Evolutionary conservation across 768 basidiomycete species (phyloP).

Genomic region (Solioccasus polychromus): DNA sequence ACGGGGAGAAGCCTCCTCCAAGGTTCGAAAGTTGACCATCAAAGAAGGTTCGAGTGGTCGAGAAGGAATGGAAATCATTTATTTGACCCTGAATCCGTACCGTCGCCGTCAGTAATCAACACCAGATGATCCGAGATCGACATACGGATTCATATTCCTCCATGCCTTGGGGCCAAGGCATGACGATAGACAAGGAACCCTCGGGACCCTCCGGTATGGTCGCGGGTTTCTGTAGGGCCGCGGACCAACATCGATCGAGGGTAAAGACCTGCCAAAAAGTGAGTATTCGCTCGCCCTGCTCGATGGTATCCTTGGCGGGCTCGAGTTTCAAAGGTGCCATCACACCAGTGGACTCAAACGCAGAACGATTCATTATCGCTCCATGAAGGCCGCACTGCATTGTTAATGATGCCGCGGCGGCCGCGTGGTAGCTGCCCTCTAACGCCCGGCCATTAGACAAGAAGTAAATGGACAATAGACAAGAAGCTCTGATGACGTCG

Average conservation of each 20-base stretch:
- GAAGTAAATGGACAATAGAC: constrained; percentile 73
- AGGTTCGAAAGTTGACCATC: constrained; percentile 51
- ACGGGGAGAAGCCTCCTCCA: constrained; percentile 55
- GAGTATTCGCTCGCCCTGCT: constrained; percentile 68
- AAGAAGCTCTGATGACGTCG: constrained; percentile 76
- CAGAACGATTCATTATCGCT: constrained; percentile 32
- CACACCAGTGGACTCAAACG: constrained; percentile 35
- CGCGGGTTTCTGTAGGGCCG: constrained; percentile 63
- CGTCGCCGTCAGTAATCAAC: constrained; percentile 13
- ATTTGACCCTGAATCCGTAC: constrained; percentile 52
- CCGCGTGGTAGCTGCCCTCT: constrained; percentile 78
- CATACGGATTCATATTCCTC: constrained; percentile 70
- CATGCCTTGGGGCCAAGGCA: constrained; percentile 76
- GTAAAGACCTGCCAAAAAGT: constrained; percentile 85
- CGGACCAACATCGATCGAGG: constrained; percentile 80
- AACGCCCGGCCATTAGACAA: constrained; percentile 70
- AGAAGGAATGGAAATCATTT: constrained; percentile 47
- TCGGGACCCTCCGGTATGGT: constrained; percentile 64
- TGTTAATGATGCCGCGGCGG: constrained; percentile 69
- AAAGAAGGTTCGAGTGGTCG: constrained; percentile 63
- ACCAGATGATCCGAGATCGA: constrained; percentile 11
- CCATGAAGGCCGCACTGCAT: constrained; percentile 71
- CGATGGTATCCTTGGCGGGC: constrained; percentile 54
- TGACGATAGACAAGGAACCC: constrained; percentile 56
- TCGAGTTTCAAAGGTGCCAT: constrained; percentile 45